Conservation (phyloP, 164 flowering plant species). For the Vitis labrusca region DNA sequence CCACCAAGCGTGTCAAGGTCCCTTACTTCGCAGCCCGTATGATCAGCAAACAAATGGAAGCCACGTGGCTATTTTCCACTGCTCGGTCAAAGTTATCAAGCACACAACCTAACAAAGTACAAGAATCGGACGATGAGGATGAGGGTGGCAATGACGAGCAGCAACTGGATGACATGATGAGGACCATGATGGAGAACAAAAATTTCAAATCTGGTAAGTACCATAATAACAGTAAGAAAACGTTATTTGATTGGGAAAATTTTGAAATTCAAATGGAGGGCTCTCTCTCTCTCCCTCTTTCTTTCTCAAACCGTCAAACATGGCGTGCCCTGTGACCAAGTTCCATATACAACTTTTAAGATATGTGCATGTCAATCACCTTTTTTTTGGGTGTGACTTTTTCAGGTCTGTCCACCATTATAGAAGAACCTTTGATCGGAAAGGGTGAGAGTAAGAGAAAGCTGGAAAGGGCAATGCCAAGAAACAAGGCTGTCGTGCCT, state of each 20-base stretch:
- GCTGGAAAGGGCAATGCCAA: conserved; percentile 17
- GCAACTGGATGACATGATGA: conserved; percentile 2
- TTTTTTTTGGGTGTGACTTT: conserved; percentile 1
- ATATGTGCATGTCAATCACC: background rate
- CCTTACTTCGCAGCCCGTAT: conserved; percentile 69
- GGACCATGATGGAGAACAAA: conserved; percentile 21
- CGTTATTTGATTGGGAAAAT: too few species aligned
- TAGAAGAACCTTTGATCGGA: conserved; percentile 34
- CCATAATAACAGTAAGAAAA: too few species aligned
- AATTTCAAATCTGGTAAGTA: conserved; percentile 16
- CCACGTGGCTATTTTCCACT: conserved; percentile 66
- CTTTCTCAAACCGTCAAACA: too few species aligned
- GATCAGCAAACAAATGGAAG: conserved; percentile 78
- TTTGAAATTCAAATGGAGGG: background rate
- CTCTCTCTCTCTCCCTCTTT: background rate
- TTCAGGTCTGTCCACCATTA: conserved; percentile 48
- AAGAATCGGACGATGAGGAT: conserved; percentile 8
- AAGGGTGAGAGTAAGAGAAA: conserved; percentile 15
- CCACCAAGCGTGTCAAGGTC: conserved; percentile 30
- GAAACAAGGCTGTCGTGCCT: conserved; percentile 16
- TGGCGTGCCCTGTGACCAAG: too few species aligned
- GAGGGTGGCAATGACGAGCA: conserved; percentile 10
- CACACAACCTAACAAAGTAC: background rate
- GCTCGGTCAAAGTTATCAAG: conserved; percentile 16
- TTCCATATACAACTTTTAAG: background rate